Evolutionary conservation across 2,329 filamentous ascomycete species (phyloP), one percentile per base, ranked within the genome.

Genomic region (Fusarium sp.): DNA sequence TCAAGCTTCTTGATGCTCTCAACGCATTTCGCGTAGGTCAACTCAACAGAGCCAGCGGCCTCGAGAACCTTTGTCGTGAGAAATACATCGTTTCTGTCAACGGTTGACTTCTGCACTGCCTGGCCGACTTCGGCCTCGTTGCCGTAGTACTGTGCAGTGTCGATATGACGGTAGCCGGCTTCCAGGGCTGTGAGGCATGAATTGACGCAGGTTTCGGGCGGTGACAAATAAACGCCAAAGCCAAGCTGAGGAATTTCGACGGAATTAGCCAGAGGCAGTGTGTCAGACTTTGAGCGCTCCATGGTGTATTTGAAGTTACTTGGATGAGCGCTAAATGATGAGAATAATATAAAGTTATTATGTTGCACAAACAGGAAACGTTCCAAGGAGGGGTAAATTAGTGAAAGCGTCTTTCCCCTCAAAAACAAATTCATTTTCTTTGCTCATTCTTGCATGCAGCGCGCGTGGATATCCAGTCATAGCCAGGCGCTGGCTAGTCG

Each of bases 141-240:
- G 7, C 46, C 70, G 47, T 75, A 75, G 39, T 52, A 69, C 19
- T 73, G 70, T 20, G 78, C 78, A 2, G 85, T 87, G 74, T 85
- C 84, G 65, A 88, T 86, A 71, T 87, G 85, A 20, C 85, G 80
- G 75, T 88, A 88, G 39, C 87, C 87, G 37, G 76, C 73, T 62
- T 81, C 79, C 3, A 88, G 76, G 78, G 54, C 90, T 27, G 82
- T 82, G 4, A 87, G 79, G 69, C 85, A 88, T 3, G 90, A 89
- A 27, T 82, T 77, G 9, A 84, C 80, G 75, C 87, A 90, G 61
- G 83, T 81, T 27, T 83, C 75, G 35, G 80, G 73, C 2, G 82
- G 82, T 3, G 88, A 88, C 56, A 83, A 82, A 78, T 90, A 93
- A 58, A 92, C 89, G 52, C 90, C 90, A 72, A 92, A 92, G 4